Percentiles rank a stretch among this genome's conserved stretches.
These are phyloP conservation scores for Phialemonium atrogriseum DNA, from an alignment of 2,329 filamentous ascomycete genomes.

Conservation along the genomic window DNA sequence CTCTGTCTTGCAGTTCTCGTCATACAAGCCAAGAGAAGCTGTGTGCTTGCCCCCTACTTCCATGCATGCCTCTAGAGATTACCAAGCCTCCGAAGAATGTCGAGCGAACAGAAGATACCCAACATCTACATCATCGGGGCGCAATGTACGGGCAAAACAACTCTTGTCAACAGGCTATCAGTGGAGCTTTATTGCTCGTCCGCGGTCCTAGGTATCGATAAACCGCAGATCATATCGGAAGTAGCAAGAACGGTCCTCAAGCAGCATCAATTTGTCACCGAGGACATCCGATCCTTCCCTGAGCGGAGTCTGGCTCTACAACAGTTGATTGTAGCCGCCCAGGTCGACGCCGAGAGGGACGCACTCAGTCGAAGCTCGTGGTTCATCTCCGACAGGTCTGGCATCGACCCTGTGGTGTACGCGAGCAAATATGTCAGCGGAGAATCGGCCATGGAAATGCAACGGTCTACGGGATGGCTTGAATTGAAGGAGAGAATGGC, in stretches of 20 bases:
- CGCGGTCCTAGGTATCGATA: slow-evolving; percentile 5
- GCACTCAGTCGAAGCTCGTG: slow-evolving; percentile 11
- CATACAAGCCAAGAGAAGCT: too few relatives aligned
- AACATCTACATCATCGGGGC: slow-evolving; percentile 34
- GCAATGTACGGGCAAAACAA: slow-evolving; percentile 37
- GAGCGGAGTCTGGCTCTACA: slow-evolving; percentile 24
- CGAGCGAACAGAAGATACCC: too few relatives aligned
- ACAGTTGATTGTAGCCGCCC: slow-evolving; percentile 26
- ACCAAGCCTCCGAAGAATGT: too few relatives aligned
- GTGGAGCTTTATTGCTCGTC: slow-evolving; percentile 12
- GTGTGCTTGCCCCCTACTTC: too few relatives aligned
- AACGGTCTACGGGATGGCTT: slow-evolving; percentile 17
- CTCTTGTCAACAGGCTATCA: slow-evolving; percentile 28
- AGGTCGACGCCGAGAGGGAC: slow-evolving; percentile 20
- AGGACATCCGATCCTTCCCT: slow-evolving; percentile 22
- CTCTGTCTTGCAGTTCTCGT: too few relatives aligned
- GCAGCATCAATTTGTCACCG: slow-evolving; percentile 21
- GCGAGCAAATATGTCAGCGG: slow-evolving; percentile 20
- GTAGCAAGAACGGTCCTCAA: slow-evolving; percentile 27
- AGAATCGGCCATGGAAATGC: slow-evolving; percentile 15
- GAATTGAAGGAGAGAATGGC: slow-evolving; percentile 24
- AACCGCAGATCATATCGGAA: slow-evolving; percentile 23
- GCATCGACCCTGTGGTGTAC: slow-evolving; percentile 33
- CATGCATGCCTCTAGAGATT: too few relatives aligned
- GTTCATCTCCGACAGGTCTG: slow-evolving; percentile 35